Evolutionary conservation across 140 eudicot genomes (phyloP), one percentile per base, ranked within the genome.

Genomic region (Erigeron philadelphicus): DNA sequence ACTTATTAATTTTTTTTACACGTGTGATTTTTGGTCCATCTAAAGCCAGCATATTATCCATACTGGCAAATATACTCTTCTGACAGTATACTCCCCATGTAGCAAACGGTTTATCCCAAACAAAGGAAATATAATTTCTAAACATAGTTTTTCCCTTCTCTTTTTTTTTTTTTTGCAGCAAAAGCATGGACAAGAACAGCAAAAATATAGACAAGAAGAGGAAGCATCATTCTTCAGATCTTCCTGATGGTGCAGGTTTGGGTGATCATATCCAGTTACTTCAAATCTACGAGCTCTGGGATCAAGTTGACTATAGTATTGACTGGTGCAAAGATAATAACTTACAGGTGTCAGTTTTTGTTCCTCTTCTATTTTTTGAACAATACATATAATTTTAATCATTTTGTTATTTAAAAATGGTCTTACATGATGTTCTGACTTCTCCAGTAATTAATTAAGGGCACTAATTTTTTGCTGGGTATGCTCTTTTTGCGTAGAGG

Each of bases 201-300:
- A 90, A 82, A 80, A 75, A 72, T 70, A 66, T 74, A 46, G 95
- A 87, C 8, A 94, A 82, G 85, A 94, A 94, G 85, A 87, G 97
- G 76, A 94, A 89, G 76, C 86, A 78, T 5, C 57, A 79, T 60
- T 87, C 85, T 68, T 75, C 88, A 67, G 84, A 87, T 16, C 90
- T 87, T 77, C 99, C 99, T 35, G 85, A 83, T 82, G 99, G 99
- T 80, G 81, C 82, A 9, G 99, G 97, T 17, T 85, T 69, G 81
- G 97, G 99, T 38, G 99, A 94, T 81, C 99, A 94, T 78, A 89
- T 89, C 57, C 97, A 89, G 79, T 77, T 89, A 80, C 86, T 94
- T 73, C 95, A 94, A 72, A 89, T 94, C 68, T 94, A 55, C 75
- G 95, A 94, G 84, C 80, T 78, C 8, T 94, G 99, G 99, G 88